These are phyloP conservation scores for Neonectria sp. DNA, from an alignment of 2,329 filamentous ascomycete genomes.

Conservation along the genomic window DNA sequence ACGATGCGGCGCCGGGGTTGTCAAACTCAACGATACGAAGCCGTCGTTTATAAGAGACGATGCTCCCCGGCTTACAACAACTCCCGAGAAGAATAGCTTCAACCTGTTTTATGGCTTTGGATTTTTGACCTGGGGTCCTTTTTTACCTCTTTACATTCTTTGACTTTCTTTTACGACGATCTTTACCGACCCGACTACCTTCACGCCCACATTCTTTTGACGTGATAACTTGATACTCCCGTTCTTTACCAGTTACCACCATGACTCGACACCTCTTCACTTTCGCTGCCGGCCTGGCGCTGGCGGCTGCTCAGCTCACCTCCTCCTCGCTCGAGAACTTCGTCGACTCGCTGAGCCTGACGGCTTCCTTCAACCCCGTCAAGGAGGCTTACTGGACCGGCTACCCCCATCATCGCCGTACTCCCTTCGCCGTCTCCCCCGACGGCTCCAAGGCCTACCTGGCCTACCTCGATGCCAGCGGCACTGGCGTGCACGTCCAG, in stretches of 20 bases:
- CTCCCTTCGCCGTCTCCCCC: constrained; percentile 74
- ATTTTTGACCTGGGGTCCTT: constrained; percentile 42
- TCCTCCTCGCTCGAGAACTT: constrained; percentile 48
- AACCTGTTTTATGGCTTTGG: constrained; percentile 34
- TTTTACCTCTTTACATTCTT: constrained; percentile 43
- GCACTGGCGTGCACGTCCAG: constrained; percentile 71
- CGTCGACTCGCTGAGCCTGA: constrained; percentile 63
- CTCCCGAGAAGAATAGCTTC: constrained; percentile 31
- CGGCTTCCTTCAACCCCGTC: constrained; percentile 68
- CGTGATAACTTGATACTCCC: constrained; percentile 23
- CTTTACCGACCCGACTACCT: constrained; percentile 37
- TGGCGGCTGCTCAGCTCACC: constrained; percentile 45
- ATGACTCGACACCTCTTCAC: constrained; percentile 46
- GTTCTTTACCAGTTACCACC: constrained; percentile 12
- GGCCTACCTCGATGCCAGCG: constrained; percentile 71
- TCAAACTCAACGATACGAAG: neutral
- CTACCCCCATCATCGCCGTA: constrained; percentile 73
- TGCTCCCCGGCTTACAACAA: constrained; percentile 3
- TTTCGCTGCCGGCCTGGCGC: constrained; percentile 45
- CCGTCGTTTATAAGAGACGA: constrained; percentile 37
- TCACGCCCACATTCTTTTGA: constrained; percentile 29
- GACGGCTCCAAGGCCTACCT: constrained; percentile 72
- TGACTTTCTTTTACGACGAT: constrained; percentile 40
- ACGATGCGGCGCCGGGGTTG: constrained; percentile 10
- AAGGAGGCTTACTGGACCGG: constrained; percentile 74